These are phyloP conservation scores for Babesia bigemina DNA, from an alignment of 169 alveolate genomes.

Conservation along the genomic window DNA sequence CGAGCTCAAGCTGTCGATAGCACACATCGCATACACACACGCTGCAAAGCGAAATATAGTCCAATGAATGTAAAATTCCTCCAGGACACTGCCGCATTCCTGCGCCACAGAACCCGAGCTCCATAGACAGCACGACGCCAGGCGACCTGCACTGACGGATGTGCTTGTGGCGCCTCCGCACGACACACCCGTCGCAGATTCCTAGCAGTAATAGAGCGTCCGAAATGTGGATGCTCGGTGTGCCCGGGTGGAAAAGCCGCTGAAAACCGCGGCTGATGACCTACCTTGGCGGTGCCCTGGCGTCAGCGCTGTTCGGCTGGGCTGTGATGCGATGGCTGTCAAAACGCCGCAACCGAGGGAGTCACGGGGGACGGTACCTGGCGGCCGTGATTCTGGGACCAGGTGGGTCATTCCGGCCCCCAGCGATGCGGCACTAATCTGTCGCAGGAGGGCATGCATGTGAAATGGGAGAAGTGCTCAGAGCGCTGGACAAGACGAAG, in stretches of 20 bases:
- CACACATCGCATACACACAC: slow-evolving; percentile 57
- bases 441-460: slow-evolving; percentile 56
- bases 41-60: slow-evolving; percentile 9
- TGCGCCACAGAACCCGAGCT: too few species aligned
- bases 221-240: too few species aligned
- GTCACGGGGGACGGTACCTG: not conserved
- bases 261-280: not conserved
- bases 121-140: too few species aligned
- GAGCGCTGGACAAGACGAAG: slow-evolving; percentile 1
- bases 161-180: too few species aligned
- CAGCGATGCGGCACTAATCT: too few species aligned
- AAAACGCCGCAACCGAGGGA: not conserved
- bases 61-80: not conserved
- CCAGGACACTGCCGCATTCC: too few species aligned
- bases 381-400: slow-evolving; percentile 46
- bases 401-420: slow-evolving; percentile 11
- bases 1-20: slow-evolving; percentile 57
- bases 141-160: too few species aligned
- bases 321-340: not conserved
- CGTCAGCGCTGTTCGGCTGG: not conserved
- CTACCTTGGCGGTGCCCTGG: not conserved
- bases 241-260: too few species aligned
- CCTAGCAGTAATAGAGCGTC: too few species aligned
- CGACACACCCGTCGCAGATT: too few species aligned
- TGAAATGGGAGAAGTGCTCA: slow-evolving; percentile 54